Evolutionary conservation across 2,329 filamentous ascomycete species (phyloP), one percentile per base, ranked within the genome.

Genomic region (Colletotrichum aenigma): DNA sequence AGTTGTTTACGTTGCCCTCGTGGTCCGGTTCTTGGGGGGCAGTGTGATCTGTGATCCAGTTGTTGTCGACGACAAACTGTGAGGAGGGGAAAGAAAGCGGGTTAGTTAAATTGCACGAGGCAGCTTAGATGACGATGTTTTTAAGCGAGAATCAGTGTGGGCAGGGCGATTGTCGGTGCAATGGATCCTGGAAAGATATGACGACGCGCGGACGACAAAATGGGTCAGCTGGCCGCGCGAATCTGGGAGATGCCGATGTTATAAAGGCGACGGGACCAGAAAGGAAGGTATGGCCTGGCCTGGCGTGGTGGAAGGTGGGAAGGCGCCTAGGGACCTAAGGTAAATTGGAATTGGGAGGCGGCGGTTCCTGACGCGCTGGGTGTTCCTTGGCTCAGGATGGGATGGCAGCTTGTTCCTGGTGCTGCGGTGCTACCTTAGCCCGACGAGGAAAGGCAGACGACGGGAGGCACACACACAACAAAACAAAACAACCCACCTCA

Each of bases 21-120:
- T 91, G 90, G 88, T 98, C 96, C 82, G 92, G 91, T 87, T 98
- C 96, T 86, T 94, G 93, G 75, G 94, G 94, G 56, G 93, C 94
- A 75, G 92, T 92, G 80, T 93, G 92, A 86, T 98, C 96, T 84
- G 93, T 94, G 66, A 92, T 93, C 97, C 97, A 99, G 80, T 91
- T 91, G 79, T 94, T 95, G 90, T 99, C 95, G 79, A 98, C 96
- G 81, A 99, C 94, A 85, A 98, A 99, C 96, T 98, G 84, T 71
- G 81, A 52, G 68, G 36, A 60, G 71, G 55, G 77, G 71, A 80
- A 75, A 71, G 62, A 68, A 70, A 64, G 65, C 48, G 62, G 68
- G 75, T 77, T 64, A 75, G 72, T 68, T 68, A 75, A 71, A 65
- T 68, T 66, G 66, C 43, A 32, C 61, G 55, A 15, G 64, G 43